These are phyloP conservation scores for Trichoderma atroviride DNA, from an alignment of 2,329 filamentous ascomycete species.

Conservation along the genomic window DNA sequence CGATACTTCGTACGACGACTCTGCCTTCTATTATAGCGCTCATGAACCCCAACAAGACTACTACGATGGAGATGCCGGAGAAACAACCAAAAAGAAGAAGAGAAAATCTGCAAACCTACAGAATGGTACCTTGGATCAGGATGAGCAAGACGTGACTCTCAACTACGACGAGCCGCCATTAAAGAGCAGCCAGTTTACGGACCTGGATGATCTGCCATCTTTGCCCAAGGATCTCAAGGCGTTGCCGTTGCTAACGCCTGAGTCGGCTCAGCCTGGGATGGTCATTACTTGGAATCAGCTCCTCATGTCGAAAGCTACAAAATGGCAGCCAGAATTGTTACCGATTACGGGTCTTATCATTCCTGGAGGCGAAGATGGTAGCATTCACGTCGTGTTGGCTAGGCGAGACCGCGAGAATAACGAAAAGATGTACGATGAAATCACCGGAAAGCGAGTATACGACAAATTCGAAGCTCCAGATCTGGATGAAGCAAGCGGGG, in stretches of 20 bases:
- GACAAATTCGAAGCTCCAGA: constrained; percentile 76
- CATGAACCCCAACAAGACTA: constrained; percentile 42
- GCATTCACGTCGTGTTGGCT: constrained; percentile 66
- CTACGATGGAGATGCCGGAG: constrained; percentile 20
- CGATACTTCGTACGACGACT: constrained; percentile 37
- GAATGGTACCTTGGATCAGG: constrained; percentile 25
- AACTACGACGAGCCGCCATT: constrained; percentile 45
- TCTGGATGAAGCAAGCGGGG: constrained; percentile 54
- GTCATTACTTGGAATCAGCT: constrained; percentile 70
- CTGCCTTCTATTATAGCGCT: constrained; percentile 35
- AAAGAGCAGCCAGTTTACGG: constrained; percentile 50
- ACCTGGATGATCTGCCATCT: constrained; percentile 62
- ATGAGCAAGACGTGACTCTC: constrained; percentile 40
- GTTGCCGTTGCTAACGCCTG: constrained; percentile 54
- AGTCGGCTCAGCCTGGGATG: constrained; percentile 59
- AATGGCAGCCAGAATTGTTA: constrained; percentile 67
- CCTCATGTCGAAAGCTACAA: constrained; percentile 61
- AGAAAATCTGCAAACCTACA: constrained; percentile 36
- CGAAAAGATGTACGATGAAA: constrained; percentile 63
- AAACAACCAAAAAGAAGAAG: constrained; percentile 46
- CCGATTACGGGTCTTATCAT: constrained; percentile 68
- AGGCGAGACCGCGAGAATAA: constrained; percentile 65
- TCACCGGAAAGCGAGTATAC: constrained; percentile 73
- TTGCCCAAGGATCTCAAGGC: constrained; percentile 60
- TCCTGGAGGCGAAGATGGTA: constrained; percentile 53